Evolutionary conservation across 805 yeast species (phyloP), one percentile per base, ranked within the genome.

Genomic region (Hanseniaspora guilliermondii): DNA sequence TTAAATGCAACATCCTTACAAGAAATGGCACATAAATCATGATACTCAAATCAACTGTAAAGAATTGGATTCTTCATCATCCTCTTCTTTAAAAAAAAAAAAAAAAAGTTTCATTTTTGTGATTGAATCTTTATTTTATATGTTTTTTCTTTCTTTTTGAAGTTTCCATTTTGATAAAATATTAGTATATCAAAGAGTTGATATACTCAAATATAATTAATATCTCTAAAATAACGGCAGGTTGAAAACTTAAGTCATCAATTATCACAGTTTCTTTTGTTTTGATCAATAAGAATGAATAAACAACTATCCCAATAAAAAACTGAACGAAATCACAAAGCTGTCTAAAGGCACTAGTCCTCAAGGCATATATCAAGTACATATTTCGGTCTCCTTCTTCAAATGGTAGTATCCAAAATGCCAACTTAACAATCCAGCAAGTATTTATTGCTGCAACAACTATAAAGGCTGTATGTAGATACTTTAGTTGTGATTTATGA

Each of bases 381-480:
- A 9, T 33, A 2, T 25, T 7, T 22, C 17, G 21, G 4, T 22
- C 42, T 7, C 36, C 33, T n/a, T 30, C 42, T 35, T 27, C 33
- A 17, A 50, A 39, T 35, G 54, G 54, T 16, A 33, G 22, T 6
- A 35, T 11, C 7, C 4, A 6, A 9, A 24, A n/a, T 5, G 24
- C 36, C 4, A 22, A n/a, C 14, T 19, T 12, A 4, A 17, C n/a
- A 2, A 36, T 24, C 5, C 7, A 14, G 21, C 35, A 2, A 5
- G 14, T 3, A 5, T 47, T 22, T 8, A 40, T 4, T n/a, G 32
- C 24, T n/a, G 35, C 12, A 33, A 44, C 55, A 54, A 32, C 36
- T 22, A 47, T 21, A 32, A 17, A 57, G n/a, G 37, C 49, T 54
- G 17, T 53, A 56, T 36, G 58, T 56, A 49, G 62, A 53, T 11